Conservation (phyloP, 306 rosid species). For the Elaeagnus macrophylla region DNA sequence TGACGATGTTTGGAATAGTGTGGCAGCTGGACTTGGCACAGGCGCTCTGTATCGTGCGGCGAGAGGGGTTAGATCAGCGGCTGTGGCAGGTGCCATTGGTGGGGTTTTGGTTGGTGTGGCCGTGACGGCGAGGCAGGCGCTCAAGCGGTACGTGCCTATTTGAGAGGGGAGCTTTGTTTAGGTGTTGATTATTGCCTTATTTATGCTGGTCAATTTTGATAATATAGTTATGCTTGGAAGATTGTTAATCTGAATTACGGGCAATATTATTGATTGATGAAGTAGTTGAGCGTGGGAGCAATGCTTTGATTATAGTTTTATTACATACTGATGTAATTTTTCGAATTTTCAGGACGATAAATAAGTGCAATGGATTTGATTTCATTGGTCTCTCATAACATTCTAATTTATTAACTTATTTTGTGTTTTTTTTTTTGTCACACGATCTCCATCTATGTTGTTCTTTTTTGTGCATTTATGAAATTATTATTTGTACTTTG, state of each 20-base stretch:
- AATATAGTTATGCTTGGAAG: slow-evolving; percentile 9
- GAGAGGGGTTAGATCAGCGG: slow-evolving; percentile 84
- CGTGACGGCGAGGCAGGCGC: slow-evolving; percentile 59
- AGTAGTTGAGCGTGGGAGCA: slow-evolving; percentile 21
- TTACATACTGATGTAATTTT: slow-evolving; percentile 5
- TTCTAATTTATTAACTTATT: not conserved
- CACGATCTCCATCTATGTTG: not conserved
- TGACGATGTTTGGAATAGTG: slow-evolving; percentile 82
- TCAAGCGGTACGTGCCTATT: slow-evolving; percentile 78
- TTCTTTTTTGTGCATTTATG: too few relatives aligned
- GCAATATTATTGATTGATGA: not conserved
- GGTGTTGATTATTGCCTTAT: slow-evolving; percentile 6
- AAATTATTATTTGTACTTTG: too few relatives aligned
- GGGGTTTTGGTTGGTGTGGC: slow-evolving; percentile 64
- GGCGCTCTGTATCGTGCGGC: slow-evolving; percentile 81
- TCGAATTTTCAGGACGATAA: slow-evolving; percentile 18
- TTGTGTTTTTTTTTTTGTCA: not conserved
- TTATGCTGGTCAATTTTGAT: slow-evolving; percentile 34
- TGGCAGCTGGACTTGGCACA: slow-evolving; percentile 79
- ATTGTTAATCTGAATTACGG: not conserved
- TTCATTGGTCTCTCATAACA: not conserved
- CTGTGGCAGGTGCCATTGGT: slow-evolving; percentile 85
- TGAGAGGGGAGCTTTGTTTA: slow-evolving; percentile 20
- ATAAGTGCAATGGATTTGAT: slow-evolving; percentile 19
- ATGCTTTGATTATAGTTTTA: slow-evolving; percentile 8